A percentile compares a stretch with the other conserved stretches of the same genome.
phyloP scores from a whole-genome alignment of 129 eudicot species.

The Scalesia atractyloides region DNA sequence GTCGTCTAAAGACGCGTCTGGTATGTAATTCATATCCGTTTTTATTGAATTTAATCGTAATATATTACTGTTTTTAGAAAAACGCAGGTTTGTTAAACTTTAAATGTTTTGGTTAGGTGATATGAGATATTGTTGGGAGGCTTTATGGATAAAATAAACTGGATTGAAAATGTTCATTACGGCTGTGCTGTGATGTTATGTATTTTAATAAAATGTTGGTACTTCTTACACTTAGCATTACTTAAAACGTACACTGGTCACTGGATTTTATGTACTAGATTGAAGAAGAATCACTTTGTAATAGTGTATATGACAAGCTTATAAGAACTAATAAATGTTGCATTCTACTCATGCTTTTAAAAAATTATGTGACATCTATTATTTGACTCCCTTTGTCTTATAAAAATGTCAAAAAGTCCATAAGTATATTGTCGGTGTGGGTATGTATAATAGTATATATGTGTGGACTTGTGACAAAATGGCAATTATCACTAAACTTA shows the following conservation, averaged over 20 bases:
- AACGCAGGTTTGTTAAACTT: neutral
- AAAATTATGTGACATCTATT: neutral
- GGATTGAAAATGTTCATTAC: neutral
- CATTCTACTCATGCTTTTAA: neutral
- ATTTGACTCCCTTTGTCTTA: neutral
- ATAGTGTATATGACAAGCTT: neutral
- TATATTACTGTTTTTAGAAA: neutral
- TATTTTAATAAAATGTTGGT: neutral
- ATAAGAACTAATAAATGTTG: neutral
- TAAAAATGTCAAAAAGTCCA: neutral
- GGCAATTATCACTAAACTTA: neutral
- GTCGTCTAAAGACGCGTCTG: constrained; percentile 54
- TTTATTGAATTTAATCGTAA: constrained; percentile 5
- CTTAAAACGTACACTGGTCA: neutral
- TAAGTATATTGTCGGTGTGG: neutral
- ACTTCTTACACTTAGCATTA: neutral
- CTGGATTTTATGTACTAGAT: neutral
- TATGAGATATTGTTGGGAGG: neutral
- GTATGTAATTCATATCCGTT: constrained; percentile 33
- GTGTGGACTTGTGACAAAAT: neutral
- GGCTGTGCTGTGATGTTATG: neutral
- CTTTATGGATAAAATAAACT: neutral
- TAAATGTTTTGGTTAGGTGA: neutral
- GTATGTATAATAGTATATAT: neutral
- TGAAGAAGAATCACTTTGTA: neutral